These are phyloP conservation scores for Solanum hybrid DNA, from an alignment of 305 asterid species.

Conservation along the genomic window DNA sequence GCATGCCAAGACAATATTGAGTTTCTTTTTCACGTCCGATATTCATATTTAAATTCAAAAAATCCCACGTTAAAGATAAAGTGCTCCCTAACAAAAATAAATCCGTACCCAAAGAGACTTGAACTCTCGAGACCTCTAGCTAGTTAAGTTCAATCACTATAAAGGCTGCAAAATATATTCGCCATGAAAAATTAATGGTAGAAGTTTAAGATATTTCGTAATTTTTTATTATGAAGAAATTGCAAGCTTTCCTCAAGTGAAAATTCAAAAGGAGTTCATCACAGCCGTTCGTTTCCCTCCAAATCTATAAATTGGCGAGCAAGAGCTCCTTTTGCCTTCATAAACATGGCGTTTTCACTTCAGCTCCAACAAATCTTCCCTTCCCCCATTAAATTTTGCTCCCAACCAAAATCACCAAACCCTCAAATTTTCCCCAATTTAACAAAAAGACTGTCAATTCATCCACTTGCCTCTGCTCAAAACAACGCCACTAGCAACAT, in stretches of 20 bases:
- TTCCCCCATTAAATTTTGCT: background rate
- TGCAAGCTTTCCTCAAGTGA: no score
- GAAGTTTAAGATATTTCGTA: no score
- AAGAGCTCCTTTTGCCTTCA: no score
- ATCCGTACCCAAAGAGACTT: no score
- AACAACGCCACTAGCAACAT: background rate
- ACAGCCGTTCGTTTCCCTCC: background rate
- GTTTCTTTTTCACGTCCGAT: no score
- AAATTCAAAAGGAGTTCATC: no score
- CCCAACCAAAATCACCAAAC: background rate
- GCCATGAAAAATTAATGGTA: no score
- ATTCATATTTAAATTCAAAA: no score
- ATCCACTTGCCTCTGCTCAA: background rate
- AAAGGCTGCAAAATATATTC: no score
- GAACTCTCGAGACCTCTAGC: no score
- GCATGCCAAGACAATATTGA: background rate
- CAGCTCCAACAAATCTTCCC: background rate
- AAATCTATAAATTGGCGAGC: background rate
- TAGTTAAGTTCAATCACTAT: no score
- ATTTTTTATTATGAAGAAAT: no score
- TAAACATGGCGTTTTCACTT: background rate
- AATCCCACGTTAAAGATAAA: accelerated
- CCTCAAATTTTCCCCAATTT: background rate
- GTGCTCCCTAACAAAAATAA: background rate
- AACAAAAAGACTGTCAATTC: background rate